Conservation (phyloP, 208 protist genomes). For the Leishmania tarentolae region DNA sequence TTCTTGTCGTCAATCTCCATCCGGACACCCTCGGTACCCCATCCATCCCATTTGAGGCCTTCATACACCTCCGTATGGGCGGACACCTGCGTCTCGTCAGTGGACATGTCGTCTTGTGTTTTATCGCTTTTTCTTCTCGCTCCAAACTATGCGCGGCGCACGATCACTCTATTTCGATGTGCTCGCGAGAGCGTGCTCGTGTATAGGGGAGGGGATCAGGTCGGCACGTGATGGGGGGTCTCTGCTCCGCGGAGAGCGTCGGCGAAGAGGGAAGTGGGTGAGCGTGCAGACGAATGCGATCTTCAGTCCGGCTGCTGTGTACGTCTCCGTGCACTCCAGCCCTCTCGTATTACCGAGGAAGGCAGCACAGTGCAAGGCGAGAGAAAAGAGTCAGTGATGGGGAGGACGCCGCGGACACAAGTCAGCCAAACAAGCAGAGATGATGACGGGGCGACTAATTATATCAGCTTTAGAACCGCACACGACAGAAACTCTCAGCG, state of each 20-base stretch:
- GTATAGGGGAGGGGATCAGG: not conserved
- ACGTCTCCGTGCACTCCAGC: not conserved
- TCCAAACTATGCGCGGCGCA: not conserved
- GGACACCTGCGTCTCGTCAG: slow-evolving; percentile 16
- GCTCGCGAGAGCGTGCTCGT: not conserved
- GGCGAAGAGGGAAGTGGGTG: not conserved
- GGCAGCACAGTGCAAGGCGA: not conserved
- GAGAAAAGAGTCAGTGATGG: not conserved
- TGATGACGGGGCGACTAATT: not conserved
- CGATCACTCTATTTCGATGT: no score
- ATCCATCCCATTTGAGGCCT: slow-evolving; percentile 92
- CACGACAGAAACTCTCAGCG: not conserved
- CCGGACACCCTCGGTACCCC: slow-evolving; percentile 60
- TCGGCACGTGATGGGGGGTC: not conserved
- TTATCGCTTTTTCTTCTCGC: not conserved
- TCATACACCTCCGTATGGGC: slow-evolving; percentile 65
- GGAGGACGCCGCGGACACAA: not conserved
- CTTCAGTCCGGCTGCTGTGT: not conserved
- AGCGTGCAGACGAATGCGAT: not conserved
- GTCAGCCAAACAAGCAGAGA: not conserved
- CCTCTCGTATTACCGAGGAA: not conserved
- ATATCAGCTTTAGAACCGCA: not conserved
- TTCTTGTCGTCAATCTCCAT: slow-evolving; percentile 76
- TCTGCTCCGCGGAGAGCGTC: not conserved
- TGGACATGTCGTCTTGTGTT: not conserved